Conservation (phyloP, 176 grass and related monocot species). For the Stipa capillata region DNA sequence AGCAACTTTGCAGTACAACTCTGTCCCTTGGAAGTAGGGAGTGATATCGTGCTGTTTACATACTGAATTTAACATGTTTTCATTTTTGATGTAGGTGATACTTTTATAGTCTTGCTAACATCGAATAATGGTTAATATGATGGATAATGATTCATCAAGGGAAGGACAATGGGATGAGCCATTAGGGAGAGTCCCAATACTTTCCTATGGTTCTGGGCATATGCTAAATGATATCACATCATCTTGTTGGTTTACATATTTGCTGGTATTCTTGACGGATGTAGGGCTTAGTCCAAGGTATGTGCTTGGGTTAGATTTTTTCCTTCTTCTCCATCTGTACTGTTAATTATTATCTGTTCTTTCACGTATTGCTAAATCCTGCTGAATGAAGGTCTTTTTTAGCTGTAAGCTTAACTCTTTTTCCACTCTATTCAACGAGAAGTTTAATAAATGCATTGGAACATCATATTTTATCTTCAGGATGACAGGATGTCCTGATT, state of each 20-base stretch:
- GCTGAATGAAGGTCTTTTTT: background rate
- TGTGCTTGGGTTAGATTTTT: background rate
- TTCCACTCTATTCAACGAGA: background rate
- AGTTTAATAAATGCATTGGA: background rate
- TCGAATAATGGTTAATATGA: slow-evolving; percentile 48
- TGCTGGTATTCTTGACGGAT: slow-evolving; percentile 84
- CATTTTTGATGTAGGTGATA: slow-evolving; percentile 25
- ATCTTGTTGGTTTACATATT: slow-evolving; percentile 95
- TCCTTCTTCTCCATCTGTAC: too few species aligned
- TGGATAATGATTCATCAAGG: slow-evolving; percentile 5
- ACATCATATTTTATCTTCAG: background rate
- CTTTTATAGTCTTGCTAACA: background rate
- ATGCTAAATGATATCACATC: slow-evolving; percentile 99
- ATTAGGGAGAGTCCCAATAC: slow-evolving; percentile 55
- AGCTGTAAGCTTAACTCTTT: background rate
- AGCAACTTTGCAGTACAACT: background rate
- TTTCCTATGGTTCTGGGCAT: slow-evolving; percentile 92
- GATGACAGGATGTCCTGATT: too few species aligned
- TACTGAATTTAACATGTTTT: background rate
- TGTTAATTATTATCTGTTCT: background rate
- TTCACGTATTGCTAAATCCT: background rate
- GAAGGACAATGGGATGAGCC: slow-evolving; percentile 42
- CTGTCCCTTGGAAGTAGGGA: background rate
- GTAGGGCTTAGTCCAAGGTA: slow-evolving; percentile 82
- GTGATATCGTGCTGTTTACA: background rate